Base-by-base conservation (phyloP, 495 filamentous ascomycete genomes). In the Talaromyces borbonicus region DNA sequence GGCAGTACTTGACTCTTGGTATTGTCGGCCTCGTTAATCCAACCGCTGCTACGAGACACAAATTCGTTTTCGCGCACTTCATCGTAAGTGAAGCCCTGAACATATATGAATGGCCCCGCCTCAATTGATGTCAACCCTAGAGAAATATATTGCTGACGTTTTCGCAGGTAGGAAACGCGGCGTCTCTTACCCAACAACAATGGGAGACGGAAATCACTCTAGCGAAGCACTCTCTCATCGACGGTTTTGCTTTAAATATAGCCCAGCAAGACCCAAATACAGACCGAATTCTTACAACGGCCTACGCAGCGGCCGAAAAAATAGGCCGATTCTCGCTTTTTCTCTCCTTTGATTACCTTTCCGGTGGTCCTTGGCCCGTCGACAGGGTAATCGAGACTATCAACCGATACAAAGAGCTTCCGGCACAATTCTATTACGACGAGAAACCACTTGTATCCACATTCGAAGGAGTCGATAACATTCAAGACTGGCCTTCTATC, bases 241-340 rank as follows among this genome's bases (percentile, higher is more conserved):
- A 88, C 53, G 84, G 78, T 2, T 88, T 88, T 53, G 83, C 77
- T 0, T 55, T 87, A 24, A 87, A 88, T 47, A 71, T 85, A 33
- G 84, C 70, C 0, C 67, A 71, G 3, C 61, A 54, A 7, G 75
- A 81, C 43, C 54, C 56, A 0, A 74, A 69, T 54, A 77, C 68
- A 9, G 62, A 64, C n/a, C 52, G 48, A 7, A 72, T 76, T 43
- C 56, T 82, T 2, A 49, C 63, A 8, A 54, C 73, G 1, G 80
- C 77, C 0, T 84, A 77, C 51, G 50, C 61, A 19, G 76, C 73
- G 4, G 81, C 81, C 5, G 68, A 73, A 26, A 50, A 56, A 8
- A 59, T 71, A 8, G 58, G 62, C 9, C 56, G 64, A 20, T 85
- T 88, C 59, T 74, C 67, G 22, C 40, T 87, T 25, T 81, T 87